phyloP scores from a whole-genome alignment of 345 rosid species.

The Eucalyptus sp. region DNA sequence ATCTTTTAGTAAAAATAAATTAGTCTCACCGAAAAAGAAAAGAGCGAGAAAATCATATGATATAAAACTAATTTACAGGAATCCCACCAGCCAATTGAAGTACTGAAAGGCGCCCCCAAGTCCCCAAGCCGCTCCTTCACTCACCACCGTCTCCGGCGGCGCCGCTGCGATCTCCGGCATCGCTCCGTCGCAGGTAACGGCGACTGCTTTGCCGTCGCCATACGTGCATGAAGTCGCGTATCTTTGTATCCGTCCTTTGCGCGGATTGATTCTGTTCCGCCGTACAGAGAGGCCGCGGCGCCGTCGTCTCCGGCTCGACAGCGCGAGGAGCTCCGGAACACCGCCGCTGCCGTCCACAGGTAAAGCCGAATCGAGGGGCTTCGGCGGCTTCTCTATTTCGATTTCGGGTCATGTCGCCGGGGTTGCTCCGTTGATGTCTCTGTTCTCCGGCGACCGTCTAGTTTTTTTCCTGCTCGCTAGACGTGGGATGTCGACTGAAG shows the following conservation, averaged over 20 bases:
- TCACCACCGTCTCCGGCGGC: neutral
- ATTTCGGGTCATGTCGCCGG: neutral
- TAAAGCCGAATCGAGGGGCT: neutral
- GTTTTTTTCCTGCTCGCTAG: neutral
- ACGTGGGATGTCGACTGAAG: neutral
- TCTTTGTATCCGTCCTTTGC: neutral
- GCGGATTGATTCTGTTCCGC: neutral
- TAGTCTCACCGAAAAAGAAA: neutral
- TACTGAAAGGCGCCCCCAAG: neutral
- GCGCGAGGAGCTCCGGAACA: neutral
- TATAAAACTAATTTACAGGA: neutral
- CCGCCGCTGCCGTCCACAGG: neutral
- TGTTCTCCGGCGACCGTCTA: neutral
- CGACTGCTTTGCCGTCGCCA: neutral
- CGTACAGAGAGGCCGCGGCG: neutral
- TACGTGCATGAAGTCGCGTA: neutral
- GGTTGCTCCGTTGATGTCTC: neutral
- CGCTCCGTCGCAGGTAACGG: neutral
- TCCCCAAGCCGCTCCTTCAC: neutral
- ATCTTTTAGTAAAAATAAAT: neutral
- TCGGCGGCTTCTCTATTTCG: neutral
- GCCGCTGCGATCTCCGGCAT: neutral
- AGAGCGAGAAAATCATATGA: neutral
- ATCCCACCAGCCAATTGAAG: neutral
- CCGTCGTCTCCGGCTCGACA: neutral